phyloP scores from a whole-genome alignment of 1,284 basidiomycete genomes.

The Cryptococcus sp. region DNA sequence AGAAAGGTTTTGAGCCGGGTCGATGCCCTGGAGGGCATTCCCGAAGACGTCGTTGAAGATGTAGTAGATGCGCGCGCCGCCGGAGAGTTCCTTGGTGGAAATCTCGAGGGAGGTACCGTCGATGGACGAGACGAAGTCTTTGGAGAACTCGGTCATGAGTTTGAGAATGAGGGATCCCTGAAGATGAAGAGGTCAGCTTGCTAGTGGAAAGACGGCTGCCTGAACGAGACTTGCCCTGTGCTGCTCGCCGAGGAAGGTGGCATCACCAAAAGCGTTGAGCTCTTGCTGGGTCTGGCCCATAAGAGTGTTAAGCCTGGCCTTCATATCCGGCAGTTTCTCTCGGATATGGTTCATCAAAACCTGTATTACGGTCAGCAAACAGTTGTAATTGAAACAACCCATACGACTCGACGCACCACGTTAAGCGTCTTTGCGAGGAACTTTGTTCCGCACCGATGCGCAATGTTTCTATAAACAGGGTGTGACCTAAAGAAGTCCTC shows the following conservation, averaged over 20 bases:
- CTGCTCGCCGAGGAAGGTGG: constrained; percentile 85
- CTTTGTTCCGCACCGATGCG: constrained; percentile 94
- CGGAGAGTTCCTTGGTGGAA: constrained; percentile 97
- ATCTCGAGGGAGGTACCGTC: constrained; percentile 97
- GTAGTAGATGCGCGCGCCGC: constrained; percentile 97
- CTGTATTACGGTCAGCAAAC: constrained; percentile 47
- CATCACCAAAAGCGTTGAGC: constrained; percentile 91
- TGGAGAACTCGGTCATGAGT: constrained; percentile 98
- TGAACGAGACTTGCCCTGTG: constrained; percentile 62
- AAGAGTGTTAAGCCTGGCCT: constrained; percentile 92
- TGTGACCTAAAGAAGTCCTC: constrained; percentile 89
- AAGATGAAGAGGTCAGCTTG: constrained; percentile 32
- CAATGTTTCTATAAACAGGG: constrained; percentile 89
- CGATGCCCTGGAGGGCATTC: constrained; percentile 81
- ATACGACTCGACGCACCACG: constrained; percentile 60
- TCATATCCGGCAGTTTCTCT: constrained; percentile 99
- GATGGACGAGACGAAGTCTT: constrained; percentile 95
- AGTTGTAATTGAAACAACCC: not conserved
- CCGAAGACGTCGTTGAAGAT: constrained; percentile 99
- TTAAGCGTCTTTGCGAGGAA: constrained; percentile 93
- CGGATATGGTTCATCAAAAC: constrained; percentile 97
- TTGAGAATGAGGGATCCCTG: constrained; percentile 86
- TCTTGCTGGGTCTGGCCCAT: constrained; percentile 99
- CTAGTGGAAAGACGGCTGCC: not conserved
- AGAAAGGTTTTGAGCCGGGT: constrained; percentile 86